Evolutionary conservation across 2,329 filamentous ascomycete species (phyloP).

Genomic region (Pestalotiopsis sp.): DNA sequence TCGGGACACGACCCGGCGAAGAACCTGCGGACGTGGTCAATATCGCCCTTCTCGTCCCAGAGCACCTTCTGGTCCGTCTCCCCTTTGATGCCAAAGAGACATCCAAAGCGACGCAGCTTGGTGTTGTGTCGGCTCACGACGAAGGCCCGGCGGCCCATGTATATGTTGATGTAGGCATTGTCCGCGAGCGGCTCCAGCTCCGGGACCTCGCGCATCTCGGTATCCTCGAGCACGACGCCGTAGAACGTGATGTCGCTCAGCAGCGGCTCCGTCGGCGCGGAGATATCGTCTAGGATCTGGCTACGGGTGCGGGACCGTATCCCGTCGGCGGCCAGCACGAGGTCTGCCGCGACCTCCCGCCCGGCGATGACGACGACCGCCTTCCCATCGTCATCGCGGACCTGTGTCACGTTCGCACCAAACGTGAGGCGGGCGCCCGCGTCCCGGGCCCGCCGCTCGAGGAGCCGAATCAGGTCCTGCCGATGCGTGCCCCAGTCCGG

Average conservation of each 20-base stretch:
- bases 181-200: constrained; percentile 6
- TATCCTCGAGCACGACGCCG: constrained; percentile 1
- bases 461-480: not conserved
- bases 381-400: constrained; percentile 1
- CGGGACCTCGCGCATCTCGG: not conserved
- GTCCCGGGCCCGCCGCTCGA: not conserved
- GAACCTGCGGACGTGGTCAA: constrained; percentile 6
- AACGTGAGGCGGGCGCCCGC: constrained; percentile 2
- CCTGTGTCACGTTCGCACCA: not conserved
- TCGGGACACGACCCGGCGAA: constrained; percentile 12
- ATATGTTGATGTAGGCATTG: constrained; percentile 13
- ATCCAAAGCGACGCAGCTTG: constrained; percentile 1
- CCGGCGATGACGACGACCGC: not conserved
- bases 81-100: constrained; percentile 16
- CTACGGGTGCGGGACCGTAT: constrained; percentile 10
- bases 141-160: constrained; percentile 10
- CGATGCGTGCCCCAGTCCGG: constrained; percentile 13
- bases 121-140: constrained; percentile 12
- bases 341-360: constrained; percentile 11
- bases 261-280: not conserved
- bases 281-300: constrained; percentile 3
- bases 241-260: constrained; percentile 15
- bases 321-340: constrained; percentile 14
- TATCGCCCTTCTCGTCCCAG: constrained; percentile 13
- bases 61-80: constrained; percentile 14